Evolutionary conservation across 1,139 yeast species (phyloP).

Genomic region (Yueomyces sp.): DNA sequence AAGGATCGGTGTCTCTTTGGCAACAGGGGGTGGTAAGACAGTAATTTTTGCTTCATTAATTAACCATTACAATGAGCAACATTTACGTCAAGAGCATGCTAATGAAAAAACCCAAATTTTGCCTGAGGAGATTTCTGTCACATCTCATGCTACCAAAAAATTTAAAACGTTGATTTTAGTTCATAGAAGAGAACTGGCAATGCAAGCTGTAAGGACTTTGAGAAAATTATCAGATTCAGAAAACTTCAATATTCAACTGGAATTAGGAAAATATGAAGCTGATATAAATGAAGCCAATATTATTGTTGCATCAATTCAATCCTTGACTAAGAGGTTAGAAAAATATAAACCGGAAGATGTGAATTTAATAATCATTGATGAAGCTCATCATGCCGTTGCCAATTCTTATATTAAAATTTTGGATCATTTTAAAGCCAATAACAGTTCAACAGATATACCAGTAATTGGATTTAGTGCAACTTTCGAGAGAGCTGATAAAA

Average conservation of each 20-base stretch:
- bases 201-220: slow-evolving; percentile 53
- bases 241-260: slow-evolving; percentile 44
- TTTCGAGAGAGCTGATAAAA: slow-evolving; percentile 51
- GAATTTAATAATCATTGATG: slow-evolving; percentile 73
- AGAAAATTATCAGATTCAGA: slow-evolving; percentile 32
- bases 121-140: no score
- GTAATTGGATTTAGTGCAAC: slow-evolving; percentile 89
- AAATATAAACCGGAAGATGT: slow-evolving; percentile 33
- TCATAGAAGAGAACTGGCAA: slow-evolving; percentile 68
- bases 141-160: no score
- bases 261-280: slow-evolving; percentile 41
- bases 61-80: no score
- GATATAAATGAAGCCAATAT: slow-evolving; percentile 35
- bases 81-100: no score
- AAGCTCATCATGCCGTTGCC: slow-evolving; percentile 89
- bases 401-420: slow-evolving; percentile 48
- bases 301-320: slow-evolving; percentile 66
- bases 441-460: slow-evolving; percentile 32
- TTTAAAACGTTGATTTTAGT: slow-evolving; percentile 49
- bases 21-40: slow-evolving; percentile 95
- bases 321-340: slow-evolving; percentile 44
- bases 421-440: slow-evolving; percentile 42
- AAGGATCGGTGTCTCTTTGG: slow-evolving; percentile 72
- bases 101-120: no score
- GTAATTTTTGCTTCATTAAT: slow-evolving; percentile 58